A percentile compares a stretch with the other conserved stretches of the same genome.
Conservation (phyloP, 2,329 filamentous ascomycete genomes). For the Penicillium glabrum region DNA sequence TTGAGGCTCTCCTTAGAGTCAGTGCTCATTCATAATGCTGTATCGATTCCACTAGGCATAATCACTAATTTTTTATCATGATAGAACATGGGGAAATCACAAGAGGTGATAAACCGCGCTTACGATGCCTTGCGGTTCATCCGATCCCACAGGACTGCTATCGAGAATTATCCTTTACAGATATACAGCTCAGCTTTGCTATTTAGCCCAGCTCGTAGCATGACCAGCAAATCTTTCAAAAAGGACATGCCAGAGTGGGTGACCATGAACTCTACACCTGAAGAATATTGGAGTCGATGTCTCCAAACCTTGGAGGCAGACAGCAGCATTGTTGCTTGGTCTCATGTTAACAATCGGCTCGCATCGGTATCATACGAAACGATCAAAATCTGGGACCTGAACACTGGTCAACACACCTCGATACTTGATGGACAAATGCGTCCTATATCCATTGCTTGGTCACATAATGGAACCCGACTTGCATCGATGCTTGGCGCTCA, state of each 20-base stretch:
- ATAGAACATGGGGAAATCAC: not conserved
- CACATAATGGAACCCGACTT: not conserved
- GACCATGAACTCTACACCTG: not conserved
- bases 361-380: not conserved
- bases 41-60: not conserved
- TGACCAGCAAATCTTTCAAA: not conserved
- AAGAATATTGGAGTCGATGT: not conserved
- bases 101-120: not conserved
- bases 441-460: not conserved
- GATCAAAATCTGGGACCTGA: not conserved
- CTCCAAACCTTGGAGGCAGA: not conserved
- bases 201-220: not conserved
- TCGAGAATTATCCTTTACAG: not conserved
- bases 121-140: not conserved
- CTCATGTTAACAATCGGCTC: not conserved
- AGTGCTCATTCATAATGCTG: not conserved
- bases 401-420: not conserved
- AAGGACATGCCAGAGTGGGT: not conserved
- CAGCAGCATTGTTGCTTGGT: not conserved
- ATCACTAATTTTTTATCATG: not conserved
- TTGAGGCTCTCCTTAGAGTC: conserved; percentile 13
- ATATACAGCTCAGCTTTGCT: not conserved
- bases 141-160: not conserved
- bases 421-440: not conserved
- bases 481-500: not conserved